Percentiles rank a stretch among this genome's conserved stretches.
phyloP scores from a whole-genome alignment of 306 rosid species.

The Cotoneaster glaucophyllus region DNA sequence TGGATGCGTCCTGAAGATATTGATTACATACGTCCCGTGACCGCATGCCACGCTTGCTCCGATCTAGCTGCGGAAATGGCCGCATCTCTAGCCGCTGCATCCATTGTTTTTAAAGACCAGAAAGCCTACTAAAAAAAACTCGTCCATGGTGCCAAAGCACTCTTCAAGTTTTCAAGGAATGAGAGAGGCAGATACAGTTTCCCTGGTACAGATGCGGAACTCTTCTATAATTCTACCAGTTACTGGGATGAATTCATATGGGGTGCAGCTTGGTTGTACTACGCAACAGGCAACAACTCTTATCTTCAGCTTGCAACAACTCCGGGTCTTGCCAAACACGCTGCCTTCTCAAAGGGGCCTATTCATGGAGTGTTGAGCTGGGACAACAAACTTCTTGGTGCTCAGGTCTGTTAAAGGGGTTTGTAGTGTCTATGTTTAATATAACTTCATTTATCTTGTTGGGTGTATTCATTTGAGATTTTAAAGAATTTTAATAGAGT shows the following conservation, averaged over 20 bases:
- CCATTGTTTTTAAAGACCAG: slow-evolving; percentile 96
- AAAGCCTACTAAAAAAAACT: slow-evolving; percentile 90
- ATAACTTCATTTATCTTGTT: too few species aligned
- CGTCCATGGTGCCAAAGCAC: slow-evolving; percentile 86
- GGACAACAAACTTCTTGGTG: slow-evolving; percentile 98
- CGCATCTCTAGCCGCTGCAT: slow-evolving; percentile 47
- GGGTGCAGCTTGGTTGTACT: slow-evolving; percentile 99
- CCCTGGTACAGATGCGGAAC: slow-evolving; percentile 52
- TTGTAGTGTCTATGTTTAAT: too few species aligned
- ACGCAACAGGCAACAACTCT: slow-evolving; percentile 80
- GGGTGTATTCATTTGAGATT: too few species aligned
- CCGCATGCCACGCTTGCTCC: slow-evolving; percentile 18
- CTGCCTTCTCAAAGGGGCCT: slow-evolving; percentile 96
- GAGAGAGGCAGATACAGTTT: slow-evolving; percentile 78
- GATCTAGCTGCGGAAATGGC: background rate
- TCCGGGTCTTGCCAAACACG: slow-evolving; percentile 82
- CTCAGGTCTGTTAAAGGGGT: slow-evolving; percentile 58
- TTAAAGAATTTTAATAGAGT: too few species aligned
- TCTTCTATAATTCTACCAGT: slow-evolving; percentile 70
- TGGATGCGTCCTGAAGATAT: background rate
- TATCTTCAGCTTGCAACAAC: slow-evolving; percentile 81
- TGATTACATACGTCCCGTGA: slow-evolving; percentile 50
- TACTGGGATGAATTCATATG: slow-evolving; percentile 91
- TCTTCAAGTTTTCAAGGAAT: slow-evolving; percentile 58
- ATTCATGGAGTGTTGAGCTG: slow-evolving; percentile 91